Conservation (phyloP, 306 rosid genomes). For the Lathyrus oleraceus region DNA sequence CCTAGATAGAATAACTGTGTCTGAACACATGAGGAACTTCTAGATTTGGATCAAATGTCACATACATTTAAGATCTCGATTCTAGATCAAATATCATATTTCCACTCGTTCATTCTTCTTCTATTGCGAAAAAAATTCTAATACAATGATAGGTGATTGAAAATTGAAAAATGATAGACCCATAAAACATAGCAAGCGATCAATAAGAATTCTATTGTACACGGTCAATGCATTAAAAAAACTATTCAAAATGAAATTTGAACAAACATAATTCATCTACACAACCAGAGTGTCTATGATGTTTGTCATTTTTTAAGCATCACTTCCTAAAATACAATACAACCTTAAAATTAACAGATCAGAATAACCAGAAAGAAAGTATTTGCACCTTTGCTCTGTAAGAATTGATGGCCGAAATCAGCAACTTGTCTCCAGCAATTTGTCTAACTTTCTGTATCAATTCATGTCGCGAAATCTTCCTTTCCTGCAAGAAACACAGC, state of each 20-base stretch:
- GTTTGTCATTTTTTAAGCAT: not conserved
- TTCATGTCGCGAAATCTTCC: conserved; percentile 63
- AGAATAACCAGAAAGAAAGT: not conserved
- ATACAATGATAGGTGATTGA: not conserved
- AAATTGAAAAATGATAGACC: no score
- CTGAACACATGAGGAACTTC: no score
- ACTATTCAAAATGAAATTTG: not conserved
- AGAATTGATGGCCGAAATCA: conserved; percentile 61
- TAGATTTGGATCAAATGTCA: no score
- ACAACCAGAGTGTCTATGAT: not conserved
- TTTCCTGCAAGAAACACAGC: conserved; percentile 44
- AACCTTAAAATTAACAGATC: not conserved
- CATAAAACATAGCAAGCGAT: not conserved
- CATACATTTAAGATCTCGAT: not conserved
- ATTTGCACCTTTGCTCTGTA: conserved; percentile 60
- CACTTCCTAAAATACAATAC: not conserved
- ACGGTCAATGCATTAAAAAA: not conserved
- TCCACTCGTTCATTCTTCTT: not conserved
- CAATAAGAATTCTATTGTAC: not conserved
- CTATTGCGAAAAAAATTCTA: not conserved
- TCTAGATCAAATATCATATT: not conserved
- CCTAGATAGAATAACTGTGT: not conserved
- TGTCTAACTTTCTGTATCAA: conserved; percentile 63
- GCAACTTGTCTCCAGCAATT: conserved; percentile 75
- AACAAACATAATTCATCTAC: not conserved